Base-by-base conservation (phyloP, 1,139 yeast genomes). In the Scheffersomyces quercinus region DNA sequence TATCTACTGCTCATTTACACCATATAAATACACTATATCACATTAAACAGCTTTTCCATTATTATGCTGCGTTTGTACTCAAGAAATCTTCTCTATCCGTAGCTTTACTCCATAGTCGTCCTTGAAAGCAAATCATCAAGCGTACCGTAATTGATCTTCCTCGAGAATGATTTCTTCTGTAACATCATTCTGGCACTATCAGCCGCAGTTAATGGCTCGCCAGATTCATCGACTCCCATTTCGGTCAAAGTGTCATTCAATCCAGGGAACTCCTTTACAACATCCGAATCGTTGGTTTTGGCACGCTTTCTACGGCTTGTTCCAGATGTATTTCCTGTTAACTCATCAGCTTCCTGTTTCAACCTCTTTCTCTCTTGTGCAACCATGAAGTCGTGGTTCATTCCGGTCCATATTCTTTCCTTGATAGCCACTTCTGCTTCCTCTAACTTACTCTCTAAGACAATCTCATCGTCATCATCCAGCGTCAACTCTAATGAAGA, bases 331-430 rank as follows among this genome's bases (percentile, higher is more conserved):
- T 85, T 87, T 4, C 95, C 95, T 0, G 90, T 83, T 35, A 85
- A 72, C 47, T 81, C 82, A 67, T 95, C 99, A 0, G 97, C 95
- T 59, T 91, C 96, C 41, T 79, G 78, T 59, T 91, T 88, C 51
- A 91, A 74, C 49, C 93, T 72, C 61, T 89, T 90, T 54, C 81
- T 81, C 56, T 93, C 98, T 64, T 89, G 96, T 41, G 85, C 95
- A 24, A 89, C 65, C 46, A 93, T 70, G 57, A 83, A 95, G 29
- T 91, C 98, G 47, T 87, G 88, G 64, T 93, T 89, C 42, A 88
- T 73, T 1, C 95, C 90, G 44, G 87, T 81, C 98, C 99, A 93
- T 5, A 90, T 80, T 48, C 85, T 75, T 52, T 88, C 90, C 64
- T 88, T 91, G 56, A 83, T 71, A 66, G 43, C 53, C 10, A 82